Evolutionary conservation across 2,329 filamentous ascomycete species (phyloP).

Genomic region (Simplicillium aogashimaense): DNA sequence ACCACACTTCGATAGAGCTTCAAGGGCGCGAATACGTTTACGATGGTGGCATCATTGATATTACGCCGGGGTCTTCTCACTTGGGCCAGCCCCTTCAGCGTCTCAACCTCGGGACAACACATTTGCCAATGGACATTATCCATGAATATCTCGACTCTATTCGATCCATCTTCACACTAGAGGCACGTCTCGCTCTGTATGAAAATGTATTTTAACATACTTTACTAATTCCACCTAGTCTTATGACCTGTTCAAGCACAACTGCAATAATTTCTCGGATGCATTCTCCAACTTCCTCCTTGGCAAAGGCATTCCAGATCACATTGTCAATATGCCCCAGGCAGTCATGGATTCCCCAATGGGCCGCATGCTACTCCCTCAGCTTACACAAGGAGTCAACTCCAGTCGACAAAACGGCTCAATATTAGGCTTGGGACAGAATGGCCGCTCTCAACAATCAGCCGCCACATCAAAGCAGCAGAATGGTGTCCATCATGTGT

Average conservation of each 20-base stretch:
- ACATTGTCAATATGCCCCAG: slow-evolving; percentile 78
- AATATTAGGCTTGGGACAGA: slow-evolving; percentile 41
- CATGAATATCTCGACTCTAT: slow-evolving; percentile 82
- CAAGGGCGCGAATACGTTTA: slow-evolving; percentile 83
- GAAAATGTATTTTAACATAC: not conserved
- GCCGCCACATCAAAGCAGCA: slow-evolving; percentile 16
- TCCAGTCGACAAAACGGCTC: slow-evolving; percentile 39
- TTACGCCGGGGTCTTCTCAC: slow-evolving; percentile 73
- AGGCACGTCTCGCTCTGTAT: slow-evolving; percentile 35
- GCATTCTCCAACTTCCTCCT: slow-evolving; percentile 84
- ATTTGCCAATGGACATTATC: slow-evolving; percentile 71
- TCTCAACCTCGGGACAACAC: slow-evolving; percentile 64
- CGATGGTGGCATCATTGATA: slow-evolving; percentile 76
- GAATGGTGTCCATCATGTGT: slow-evolving; percentile 47
- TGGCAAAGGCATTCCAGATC: slow-evolving; percentile 76
- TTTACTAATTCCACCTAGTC: slow-evolving; percentile 36
- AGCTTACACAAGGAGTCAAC: slow-evolving; percentile 44
- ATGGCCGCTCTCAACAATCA: slow-evolving; percentile 11
- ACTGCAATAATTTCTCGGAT: slow-evolving; percentile 97
- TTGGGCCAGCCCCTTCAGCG: slow-evolving; percentile 75
- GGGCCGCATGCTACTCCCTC: slow-evolving; percentile 77
- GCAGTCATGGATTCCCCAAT: slow-evolving; percentile 79
- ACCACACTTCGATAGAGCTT: slow-evolving; percentile 86
- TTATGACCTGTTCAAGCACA: slow-evolving; percentile 83
- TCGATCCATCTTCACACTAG: slow-evolving; percentile 69